Conservation (phyloP, 257 asterid species). For the Prunella vulgaris region DNA sequence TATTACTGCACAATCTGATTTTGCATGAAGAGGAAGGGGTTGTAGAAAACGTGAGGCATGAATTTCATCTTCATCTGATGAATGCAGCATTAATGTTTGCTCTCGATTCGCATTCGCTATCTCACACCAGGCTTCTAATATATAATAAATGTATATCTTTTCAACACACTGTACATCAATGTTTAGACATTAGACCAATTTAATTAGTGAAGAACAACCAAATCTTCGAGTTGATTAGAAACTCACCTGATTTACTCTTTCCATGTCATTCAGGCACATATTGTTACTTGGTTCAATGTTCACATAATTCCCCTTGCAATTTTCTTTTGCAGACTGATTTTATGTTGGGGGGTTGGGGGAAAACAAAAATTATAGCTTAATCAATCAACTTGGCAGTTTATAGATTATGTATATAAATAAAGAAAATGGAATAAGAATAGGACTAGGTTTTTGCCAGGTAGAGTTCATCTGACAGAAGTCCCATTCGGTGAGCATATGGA, state of each 20-base stretch:
- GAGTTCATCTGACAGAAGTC: slow-evolving; percentile 28
- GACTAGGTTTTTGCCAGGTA: too few species aligned
- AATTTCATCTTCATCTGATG: not conserved
- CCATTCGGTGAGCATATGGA: slow-evolving; percentile 34
- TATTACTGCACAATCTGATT: slow-evolving; percentile 12
- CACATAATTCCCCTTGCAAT: slow-evolving; percentile 20
- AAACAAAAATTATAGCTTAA: not conserved
- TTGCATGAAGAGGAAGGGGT: not conserved
- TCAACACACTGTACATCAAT: too few species aligned
- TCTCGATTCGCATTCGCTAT: not conserved
- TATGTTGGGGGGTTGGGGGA: too few species aligned
- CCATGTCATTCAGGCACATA: slow-evolving; percentile 15
- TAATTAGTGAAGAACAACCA: not conserved
- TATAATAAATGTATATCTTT: too few species aligned
- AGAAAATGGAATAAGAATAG: not conserved
- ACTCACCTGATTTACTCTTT: slow-evolving; percentile 20
- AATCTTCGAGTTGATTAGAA: not conserved
- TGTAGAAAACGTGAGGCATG: not conserved
- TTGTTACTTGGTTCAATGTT: slow-evolving; percentile 5
- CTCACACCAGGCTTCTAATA: too few species aligned
- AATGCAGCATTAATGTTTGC: not conserved
- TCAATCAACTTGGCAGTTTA: not conserved
- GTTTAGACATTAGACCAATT: too few species aligned
- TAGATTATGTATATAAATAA: not conserved
- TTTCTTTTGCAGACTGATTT: slow-evolving; percentile 24